Percentiles rank a stretch among this genome's conserved stretches.
phyloP scores from a whole-genome alignment of 768 basidiomycete species.

The Russula emetica region DNA sequence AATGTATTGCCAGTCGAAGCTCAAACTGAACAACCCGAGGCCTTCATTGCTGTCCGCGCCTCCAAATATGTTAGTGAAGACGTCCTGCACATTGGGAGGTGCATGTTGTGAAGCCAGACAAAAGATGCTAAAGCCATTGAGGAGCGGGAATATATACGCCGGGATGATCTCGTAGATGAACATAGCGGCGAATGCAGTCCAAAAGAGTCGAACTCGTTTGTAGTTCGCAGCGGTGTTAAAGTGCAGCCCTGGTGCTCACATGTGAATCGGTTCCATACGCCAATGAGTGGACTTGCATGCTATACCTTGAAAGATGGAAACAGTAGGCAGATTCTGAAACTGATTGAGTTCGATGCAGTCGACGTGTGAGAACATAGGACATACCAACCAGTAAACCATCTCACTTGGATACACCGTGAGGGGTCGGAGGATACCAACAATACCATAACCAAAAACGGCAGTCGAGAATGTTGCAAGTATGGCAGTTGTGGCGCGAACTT shows the following conservation, averaged over 20 bases:
- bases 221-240: slow-evolving; percentile 42
- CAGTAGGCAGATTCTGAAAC: slow-evolving; percentile 49
- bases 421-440: slow-evolving; percentile 56
- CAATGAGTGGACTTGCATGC: slow-evolving; percentile 30
- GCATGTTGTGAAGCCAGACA: slow-evolving; percentile 55
- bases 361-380: slow-evolving; percentile 24
- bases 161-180: slow-evolving; percentile 52
- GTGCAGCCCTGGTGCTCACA: slow-evolving; percentile 44
- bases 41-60: slow-evolving; percentile 66
- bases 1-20: slow-evolving; percentile 70
- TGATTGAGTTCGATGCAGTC: not conserved
- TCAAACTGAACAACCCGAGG: slow-evolving; percentile 53
- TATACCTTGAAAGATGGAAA: slow-evolving; percentile 56
- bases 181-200: slow-evolving; percentile 48
- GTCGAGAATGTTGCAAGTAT: slow-evolving; percentile 61
- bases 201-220: slow-evolving; percentile 52
- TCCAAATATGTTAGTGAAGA: slow-evolving; percentile 63
- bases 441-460: slow-evolving; percentile 60
- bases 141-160: slow-evolving; percentile 57
- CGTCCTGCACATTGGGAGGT: slow-evolving; percentile 40
- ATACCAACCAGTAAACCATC: slow-evolving; percentile 57
- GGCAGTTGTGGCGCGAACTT: slow-evolving; percentile 52
- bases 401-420: slow-evolving; percentile 59
- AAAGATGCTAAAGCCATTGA: slow-evolving; percentile 57
- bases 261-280: slow-evolving; percentile 25